Percentiles rank a stretch among this genome's conserved stretches.
These are phyloP conservation scores for Conoideocrella luteorostrata DNA, from an alignment of 2,329 filamentous ascomycete species.

Conservation along the genomic window DNA sequence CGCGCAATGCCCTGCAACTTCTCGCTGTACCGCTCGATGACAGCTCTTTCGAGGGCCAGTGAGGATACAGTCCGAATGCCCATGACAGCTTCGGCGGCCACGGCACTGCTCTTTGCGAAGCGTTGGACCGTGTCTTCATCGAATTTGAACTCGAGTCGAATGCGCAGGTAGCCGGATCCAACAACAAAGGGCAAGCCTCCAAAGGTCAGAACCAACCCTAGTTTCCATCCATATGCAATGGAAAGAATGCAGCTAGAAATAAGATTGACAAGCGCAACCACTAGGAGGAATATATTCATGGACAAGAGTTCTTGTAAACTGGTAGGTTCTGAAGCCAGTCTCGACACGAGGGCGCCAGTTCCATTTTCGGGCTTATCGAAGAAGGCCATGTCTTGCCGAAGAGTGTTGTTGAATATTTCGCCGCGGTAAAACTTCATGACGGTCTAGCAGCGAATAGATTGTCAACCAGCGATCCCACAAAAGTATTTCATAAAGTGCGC, in stretches of 20 bases:
- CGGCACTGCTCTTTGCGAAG: conserved; percentile 39
- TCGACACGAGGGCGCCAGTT: conserved; percentile 32
- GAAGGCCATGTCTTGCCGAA: conserved; percentile 48
- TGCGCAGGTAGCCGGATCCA: conserved; percentile 37
- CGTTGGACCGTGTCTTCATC: conserved; percentile 35
- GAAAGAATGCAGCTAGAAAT: conserved; percentile 38
- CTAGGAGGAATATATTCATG: conserved; percentile 40
- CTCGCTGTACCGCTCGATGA: conserved; percentile 30
- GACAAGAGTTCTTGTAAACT: conserved; percentile 45
- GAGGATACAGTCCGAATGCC: conserved; percentile 45
- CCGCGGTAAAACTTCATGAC: conserved; percentile 29
- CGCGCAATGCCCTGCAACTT: conserved; percentile 24
- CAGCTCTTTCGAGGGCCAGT: conserved; percentile 37
- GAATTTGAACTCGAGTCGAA: conserved; percentile 41
- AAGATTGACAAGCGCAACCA: conserved; percentile 39
- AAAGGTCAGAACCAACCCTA: conserved; percentile 40
- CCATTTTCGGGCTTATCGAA: conserved; percentile 32
- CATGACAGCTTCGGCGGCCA: conserved; percentile 43
- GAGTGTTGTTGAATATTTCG: conserved; percentile 41
- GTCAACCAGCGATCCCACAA: background rate
- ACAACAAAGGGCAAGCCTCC: conserved; percentile 40
- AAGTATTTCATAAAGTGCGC: too few species aligned
- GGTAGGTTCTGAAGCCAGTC: conserved; percentile 33
- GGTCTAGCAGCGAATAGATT: too few species aligned
- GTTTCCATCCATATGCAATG: conserved; percentile 41